Evolutionary conservation across 768 basidiomycete species (phyloP), one percentile per base, ranked within the genome.

Genomic region (Rhizopogon salebrosus): DNA sequence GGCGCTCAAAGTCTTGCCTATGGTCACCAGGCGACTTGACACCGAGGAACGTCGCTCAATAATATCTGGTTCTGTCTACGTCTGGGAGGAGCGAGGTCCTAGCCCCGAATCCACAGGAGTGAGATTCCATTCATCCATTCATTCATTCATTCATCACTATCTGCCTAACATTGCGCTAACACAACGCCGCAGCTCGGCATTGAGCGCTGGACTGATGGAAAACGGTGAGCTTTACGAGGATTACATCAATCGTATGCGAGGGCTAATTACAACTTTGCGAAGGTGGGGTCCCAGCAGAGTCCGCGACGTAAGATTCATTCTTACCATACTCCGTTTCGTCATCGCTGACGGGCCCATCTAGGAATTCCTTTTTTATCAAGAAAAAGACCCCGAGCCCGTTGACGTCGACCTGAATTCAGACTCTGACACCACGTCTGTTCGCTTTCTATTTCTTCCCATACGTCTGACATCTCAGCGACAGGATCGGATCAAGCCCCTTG

Each of bases 231-330:
- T 31, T 7, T 54, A 26, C 20, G 50, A 49, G 1, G 6, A 1
- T 14, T 16, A 22, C 11, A 26, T 23, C 27, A 6, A 31, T 34
- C 10, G 14, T 24, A n/a, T 38, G 20, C 29, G 20, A 22, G 7
- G 18, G 20, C 45, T 46, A 22, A 46, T 31, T 9, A 2, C 16
- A 9, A 8, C n/a, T 40, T 26, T 38, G 62, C 18, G 58, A 59
- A 75, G 80, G 55, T 91, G 89, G 89, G 88, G 89, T 0, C 86
- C 87, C 4, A 87, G 85, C 62, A 79, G 86, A 39, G 86, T 89
- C 42, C 78, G 80, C 72, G 86, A 89, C 60, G 87, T 88, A 63
- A 72, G 80, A 71, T 51, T 40, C 31, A 13, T 48, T 40, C 41
- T 48, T 49, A 22, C 7, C 41, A 20, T 38, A 23, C 38, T 38